Evolutionary conservation across 768 basidiomycete species (phyloP), one percentile per base, ranked within the genome.

Genomic region (Paxillus rubicundulus): DNA sequence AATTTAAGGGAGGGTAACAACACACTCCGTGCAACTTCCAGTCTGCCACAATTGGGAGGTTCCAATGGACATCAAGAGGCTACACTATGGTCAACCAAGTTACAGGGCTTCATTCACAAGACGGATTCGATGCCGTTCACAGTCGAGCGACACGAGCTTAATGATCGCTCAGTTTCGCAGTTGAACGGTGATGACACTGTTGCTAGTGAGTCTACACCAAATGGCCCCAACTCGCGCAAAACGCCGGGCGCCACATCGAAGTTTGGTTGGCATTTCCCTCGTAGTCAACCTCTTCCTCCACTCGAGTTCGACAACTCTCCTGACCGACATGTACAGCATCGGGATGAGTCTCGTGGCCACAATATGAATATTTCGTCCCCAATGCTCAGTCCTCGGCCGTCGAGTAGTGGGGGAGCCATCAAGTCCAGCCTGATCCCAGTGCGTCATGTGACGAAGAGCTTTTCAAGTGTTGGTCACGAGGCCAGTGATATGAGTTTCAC

Each of bases 371-470:
- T 55, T 24, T 61, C 59, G 1, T 62, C 73, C 2, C 69, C 69
- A 17, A 55, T 59, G 3, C 59, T 61, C 32, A 54, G 54, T 55
- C 51, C 66, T 42, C 58, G 60, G 10, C 57, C 71, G 47, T 55
- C 63, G 1, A 66, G 63, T 50, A 60, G 63, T 21, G 42, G 53
- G 24, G 63, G 62, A 17, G 47, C 56, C 14, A 48, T 52, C 41
- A 49, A 52, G 16, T 54, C 67, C 8, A 80, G 78, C 48, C 70
- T 73, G 28, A 79, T 82, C 48, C 79, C 80, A 13, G 69, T 78
- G 5, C 70, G 70, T 20, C 70, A 78, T 16, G 70, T 73, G 17
- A 58, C 65, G 46, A 76, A 75, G 58, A 55, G 50, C 5, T 61
- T 54, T 43, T 61, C 55, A n/a, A 53, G 43, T 40, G 38, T 54